Evolutionary conservation across 148 eudicot genomes (phyloP), one percentile per base, ranked within the genome.

Genomic region (Spergularia bocconei): DNA sequence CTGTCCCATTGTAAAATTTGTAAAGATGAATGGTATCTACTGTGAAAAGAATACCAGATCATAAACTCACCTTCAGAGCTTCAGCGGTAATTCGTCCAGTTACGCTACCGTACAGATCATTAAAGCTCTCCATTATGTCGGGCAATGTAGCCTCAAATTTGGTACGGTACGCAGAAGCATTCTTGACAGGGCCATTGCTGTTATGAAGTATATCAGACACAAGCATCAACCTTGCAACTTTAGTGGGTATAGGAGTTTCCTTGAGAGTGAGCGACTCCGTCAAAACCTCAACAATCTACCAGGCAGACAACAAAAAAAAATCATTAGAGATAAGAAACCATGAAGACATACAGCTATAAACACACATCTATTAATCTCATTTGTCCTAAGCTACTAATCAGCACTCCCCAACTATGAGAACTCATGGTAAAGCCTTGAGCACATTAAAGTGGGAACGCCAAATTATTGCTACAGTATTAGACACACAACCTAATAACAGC

Each of bases 91-190:
- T 95, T 82, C 98, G 87, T 67, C 98, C 98, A 8, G 96, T 90
- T 41, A 95, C 78, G 81, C 96, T 89, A 47, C 93, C 83, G 74
- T 92, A 95, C 83, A 95, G 80, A 76, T 95, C 98, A 83, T 95
- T 95, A 65, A 95, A 95, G 84, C 97, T 92, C 80, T 95, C 98
- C 75, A 95, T 83, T 67, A 95, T 92, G 69, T 92, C 96, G 53
- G 97, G 97, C 57, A 95, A 82, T 55, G 88, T 86, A 53, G 88
- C 88, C 82, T 95, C 98, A 78, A 92, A 95, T 82, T 92, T 95
- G n/a, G 98, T 95, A 66, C 98, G 98, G 74, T 95, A 95, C 36
- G 98, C 98, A 76, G 98, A 95, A 20, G 98, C 98, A 77, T 95
- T 95, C 84, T 90, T 95, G 38, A 95, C 97, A 62, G 98, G 98